Evolutionary conservation across 2,329 filamentous ascomycete species (phyloP).

Genomic region (Claviceps sp.): DNA sequence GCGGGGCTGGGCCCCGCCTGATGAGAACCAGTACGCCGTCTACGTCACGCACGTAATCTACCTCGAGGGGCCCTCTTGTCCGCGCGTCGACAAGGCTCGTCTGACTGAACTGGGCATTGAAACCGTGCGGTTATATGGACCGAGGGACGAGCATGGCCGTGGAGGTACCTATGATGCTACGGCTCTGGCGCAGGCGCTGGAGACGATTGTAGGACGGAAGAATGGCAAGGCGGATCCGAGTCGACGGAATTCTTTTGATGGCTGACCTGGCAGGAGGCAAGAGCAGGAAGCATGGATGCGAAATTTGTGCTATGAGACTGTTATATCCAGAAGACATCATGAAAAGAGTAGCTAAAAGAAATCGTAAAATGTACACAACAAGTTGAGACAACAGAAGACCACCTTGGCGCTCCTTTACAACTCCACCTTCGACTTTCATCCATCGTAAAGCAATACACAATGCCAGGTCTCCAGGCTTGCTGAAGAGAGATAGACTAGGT

Average conservation of each 20-base stretch:
- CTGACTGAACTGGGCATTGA: slow-evolving; percentile 60
- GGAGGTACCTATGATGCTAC: slow-evolving; percentile 60
- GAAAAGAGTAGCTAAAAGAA: too few relatives aligned
- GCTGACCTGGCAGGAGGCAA: slow-evolving; percentile 12
- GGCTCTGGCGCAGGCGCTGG: slow-evolving; percentile 60
- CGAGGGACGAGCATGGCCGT: slow-evolving; percentile 29
- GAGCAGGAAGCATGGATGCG: not conserved
- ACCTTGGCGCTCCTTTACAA: too few relatives aligned
- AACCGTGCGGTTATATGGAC: slow-evolving; percentile 63
- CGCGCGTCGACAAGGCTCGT: slow-evolving; percentile 52
- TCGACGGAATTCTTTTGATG: slow-evolving; percentile 30
- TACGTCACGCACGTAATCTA: slow-evolving; percentile 82
- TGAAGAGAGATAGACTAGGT: too few relatives aligned
- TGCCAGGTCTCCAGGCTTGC: too few relatives aligned
- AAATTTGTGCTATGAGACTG: too few relatives aligned
- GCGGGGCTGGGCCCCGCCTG: slow-evolving; percentile 30
- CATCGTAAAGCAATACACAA: too few relatives aligned
- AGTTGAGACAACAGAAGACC: too few relatives aligned
- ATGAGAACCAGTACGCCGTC: slow-evolving; percentile 36
- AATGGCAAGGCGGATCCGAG: slow-evolving; percentile 24
- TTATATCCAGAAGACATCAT: too few relatives aligned
- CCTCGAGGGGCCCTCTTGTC: slow-evolving; percentile 57
- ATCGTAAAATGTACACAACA: too few relatives aligned
- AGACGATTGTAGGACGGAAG: slow-evolving; percentile 57
- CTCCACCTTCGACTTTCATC: too few relatives aligned